phyloP scores from a whole-genome alignment of 306 rosid species.

The Vachellia collinsii region DNA sequence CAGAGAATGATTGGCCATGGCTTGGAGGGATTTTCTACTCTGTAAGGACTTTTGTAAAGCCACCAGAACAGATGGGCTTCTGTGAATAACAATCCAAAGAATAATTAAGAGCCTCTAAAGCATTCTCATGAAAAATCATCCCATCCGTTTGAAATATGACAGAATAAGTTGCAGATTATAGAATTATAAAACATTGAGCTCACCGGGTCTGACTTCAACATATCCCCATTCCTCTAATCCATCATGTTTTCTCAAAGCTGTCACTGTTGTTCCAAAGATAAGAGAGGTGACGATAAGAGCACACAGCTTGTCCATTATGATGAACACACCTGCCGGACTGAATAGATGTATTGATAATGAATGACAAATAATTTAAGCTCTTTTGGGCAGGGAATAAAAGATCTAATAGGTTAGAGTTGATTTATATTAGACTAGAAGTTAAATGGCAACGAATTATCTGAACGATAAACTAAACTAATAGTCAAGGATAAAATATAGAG shows the following conservation, averaged over 20 bases:
- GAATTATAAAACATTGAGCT: conserved; percentile 33
- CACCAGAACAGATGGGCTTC: conserved; percentile 99
- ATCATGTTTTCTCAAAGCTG: conserved; percentile 37
- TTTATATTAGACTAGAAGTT: not conserved
- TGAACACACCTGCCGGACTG: not conserved
- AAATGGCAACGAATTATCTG: not conserved
- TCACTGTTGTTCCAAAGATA: conserved; percentile 35
- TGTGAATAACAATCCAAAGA: conserved; percentile 38
- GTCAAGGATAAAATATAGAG: not conserved
- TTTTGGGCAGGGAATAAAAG: not conserved
- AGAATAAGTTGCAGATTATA: not conserved
- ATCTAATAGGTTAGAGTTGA: not conserved
- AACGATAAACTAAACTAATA: not conserved
- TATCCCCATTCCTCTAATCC: conserved; percentile 78
- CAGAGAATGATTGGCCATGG: conserved; percentile 97
- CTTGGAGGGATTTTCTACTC: conserved; percentile 75
- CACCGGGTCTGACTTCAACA: conserved; percentile 81
- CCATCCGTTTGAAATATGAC: not conserved
- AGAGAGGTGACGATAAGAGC: conserved; percentile 35
- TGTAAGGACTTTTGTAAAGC: conserved; percentile 82
- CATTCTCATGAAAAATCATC: not conserved
- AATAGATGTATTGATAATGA: not conserved
- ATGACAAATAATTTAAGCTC: not conserved
- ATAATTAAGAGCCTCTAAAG: not conserved
- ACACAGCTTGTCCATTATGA: conserved; percentile 44